phyloP scores from a whole-genome alignment of 495 filamentous ascomycete species.

The Podospora appendiculata region DNA sequence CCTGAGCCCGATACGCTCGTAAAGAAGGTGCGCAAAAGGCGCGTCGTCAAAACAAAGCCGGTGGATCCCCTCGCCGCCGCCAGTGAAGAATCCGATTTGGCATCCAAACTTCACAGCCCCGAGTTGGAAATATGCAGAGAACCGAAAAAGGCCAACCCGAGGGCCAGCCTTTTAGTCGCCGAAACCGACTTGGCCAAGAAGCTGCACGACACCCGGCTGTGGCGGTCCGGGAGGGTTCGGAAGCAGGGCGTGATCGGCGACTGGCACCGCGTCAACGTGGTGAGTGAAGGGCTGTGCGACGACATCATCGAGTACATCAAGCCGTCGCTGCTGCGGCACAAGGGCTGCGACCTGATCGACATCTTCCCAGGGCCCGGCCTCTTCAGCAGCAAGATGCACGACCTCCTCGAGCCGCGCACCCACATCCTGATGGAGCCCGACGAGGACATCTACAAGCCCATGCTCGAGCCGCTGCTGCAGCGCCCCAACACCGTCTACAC shows the following conservation, averaged over 20 bases:
- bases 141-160: too few species aligned
- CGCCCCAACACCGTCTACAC: slow-evolving; percentile 46
- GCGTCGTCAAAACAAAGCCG: too few species aligned
- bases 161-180: too few species aligned
- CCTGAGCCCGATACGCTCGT: too few species aligned
- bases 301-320: slow-evolving; percentile 31
- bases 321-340: slow-evolving; percentile 48
- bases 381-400: slow-evolving; percentile 68
- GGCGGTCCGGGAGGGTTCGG: not conserved
- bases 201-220: not conserved
- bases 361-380: slow-evolving; percentile 70
- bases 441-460: slow-evolving; percentile 39
- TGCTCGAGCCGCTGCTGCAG: slow-evolving; percentile 56
- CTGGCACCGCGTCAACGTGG: slow-evolving; percentile 38
- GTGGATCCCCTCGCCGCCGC: too few species aligned
- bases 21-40: too few species aligned
- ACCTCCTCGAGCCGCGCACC: slow-evolving; percentile 62
- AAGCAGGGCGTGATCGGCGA: slow-evolving; percentile 5
- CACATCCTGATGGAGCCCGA: slow-evolving; percentile 76
- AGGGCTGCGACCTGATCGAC: slow-evolving; percentile 74
- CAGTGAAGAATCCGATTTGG: too few species aligned
- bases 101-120: too few species aligned
- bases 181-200: not conserved
- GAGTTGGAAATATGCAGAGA: too few species aligned
- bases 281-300: slow-evolving; percentile 51